A percentile compares a stretch with the other conserved stretches of the same genome.
These are phyloP conservation scores for Hordeum marinum DNA, from an alignment of 176 grass and related monocot genomes.

Conservation along the genomic window DNA sequence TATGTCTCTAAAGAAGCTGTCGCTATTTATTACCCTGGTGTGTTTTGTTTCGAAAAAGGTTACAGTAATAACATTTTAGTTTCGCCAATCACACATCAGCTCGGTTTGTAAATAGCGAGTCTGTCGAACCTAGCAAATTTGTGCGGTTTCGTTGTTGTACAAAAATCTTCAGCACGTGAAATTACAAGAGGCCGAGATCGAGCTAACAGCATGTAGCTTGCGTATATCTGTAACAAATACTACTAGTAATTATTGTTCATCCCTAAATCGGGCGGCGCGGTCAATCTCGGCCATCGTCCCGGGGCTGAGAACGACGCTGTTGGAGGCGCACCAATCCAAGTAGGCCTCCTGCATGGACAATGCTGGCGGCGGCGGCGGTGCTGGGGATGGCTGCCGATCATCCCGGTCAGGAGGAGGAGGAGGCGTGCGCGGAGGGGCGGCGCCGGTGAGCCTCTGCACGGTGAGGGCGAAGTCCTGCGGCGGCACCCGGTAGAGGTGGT, in stretches of 20 bases:
- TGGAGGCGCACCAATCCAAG: constrained; percentile 39
- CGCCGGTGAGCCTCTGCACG: constrained; percentile 30
- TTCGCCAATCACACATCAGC: background rate
- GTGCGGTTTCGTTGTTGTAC: background rate
- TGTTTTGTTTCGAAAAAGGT: too few relatives aligned
- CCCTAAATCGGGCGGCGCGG: background rate
- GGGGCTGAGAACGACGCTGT: constrained; percentile 32
- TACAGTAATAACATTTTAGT: too few relatives aligned
- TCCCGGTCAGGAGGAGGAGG: background rate
- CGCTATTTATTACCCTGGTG: too few relatives aligned
- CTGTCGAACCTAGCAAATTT: background rate
- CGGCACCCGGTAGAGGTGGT: constrained; percentile 27
- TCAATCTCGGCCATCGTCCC: constrained; percentile 42
- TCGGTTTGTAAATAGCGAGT: background rate
- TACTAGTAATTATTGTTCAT: background rate
- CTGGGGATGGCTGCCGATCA: background rate
- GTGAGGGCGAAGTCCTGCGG: constrained; percentile 27
- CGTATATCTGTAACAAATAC: background rate
- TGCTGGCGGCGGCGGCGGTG: background rate
- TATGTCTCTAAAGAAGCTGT: too few relatives aligned
- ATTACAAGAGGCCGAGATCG: background rate
- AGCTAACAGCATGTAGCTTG: background rate
- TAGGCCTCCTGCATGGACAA: constrained; percentile 33
- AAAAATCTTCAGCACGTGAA: background rate
- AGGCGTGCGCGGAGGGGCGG: background rate